Base-by-base conservation (phyloP, 2,329 filamentous ascomycete genomes). In the Pseudocercospora fijiensis region DNA sequence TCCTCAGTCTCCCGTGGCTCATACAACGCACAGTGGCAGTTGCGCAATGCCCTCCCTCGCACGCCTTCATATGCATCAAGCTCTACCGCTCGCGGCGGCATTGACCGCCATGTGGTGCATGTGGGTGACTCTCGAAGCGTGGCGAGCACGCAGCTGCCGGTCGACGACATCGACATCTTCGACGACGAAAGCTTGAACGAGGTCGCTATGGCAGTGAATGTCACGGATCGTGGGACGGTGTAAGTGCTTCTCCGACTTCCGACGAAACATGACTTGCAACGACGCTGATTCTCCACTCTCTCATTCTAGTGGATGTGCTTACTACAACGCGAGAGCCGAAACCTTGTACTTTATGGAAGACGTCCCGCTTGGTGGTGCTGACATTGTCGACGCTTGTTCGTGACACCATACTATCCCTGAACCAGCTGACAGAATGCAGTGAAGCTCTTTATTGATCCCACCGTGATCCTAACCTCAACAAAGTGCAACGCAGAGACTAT, bases 321-420 rank as follows among this genome's bases (percentile, higher is more conserved):
- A 94, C 73, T 96, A 94, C 73, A 81, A 88, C 53, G 87, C 88
- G 5, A 79, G 83, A 26, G 86, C 92, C 43, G 88, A 90, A 71
- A 86, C 83, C 37, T 77, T 97, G 3, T 89, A 85, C 63, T 82
- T 96, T 49, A 87, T 96, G 73, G 88, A 94, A 73, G 93, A 97
- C 69, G 83, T 91, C 9, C 82, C 85, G 16, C 22, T 86, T 68
- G 89, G 88, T 4, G 87, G 86, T n/a, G 75, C 86, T n/a, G 87
- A 91, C 37, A 79, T 88, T 11, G 72, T 84, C 13, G 79, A 83
- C 67, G 71, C 77, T 55, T 71, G 81, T 82, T 65, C 68, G 79
- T 75, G 1, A 9, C 1, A 11, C 6, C 24, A 24, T 45, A 18
- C 18, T 5, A 13, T 20, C 45, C 8, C 56, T 43, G 8, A 22